Base-by-base conservation (phyloP, 345 rosid genomes). In the Arabis hirsuta region DNA sequence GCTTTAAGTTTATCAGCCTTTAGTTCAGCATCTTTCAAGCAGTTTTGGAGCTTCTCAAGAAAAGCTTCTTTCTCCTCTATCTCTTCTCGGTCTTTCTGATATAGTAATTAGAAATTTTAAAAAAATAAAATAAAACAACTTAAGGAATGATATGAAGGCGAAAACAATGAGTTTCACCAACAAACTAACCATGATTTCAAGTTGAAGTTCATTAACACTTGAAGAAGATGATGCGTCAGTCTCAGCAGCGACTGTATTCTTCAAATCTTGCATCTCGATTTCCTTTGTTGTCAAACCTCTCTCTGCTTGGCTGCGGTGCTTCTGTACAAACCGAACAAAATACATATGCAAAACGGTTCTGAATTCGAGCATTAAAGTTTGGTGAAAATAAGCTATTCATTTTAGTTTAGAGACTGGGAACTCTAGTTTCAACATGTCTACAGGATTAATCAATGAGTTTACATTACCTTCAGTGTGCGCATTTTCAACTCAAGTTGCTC, bases 131-230 rank as follows among this genome's bases (percentile, higher is more conserved):
- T n/a, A 22, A 50, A 55, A 9, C 6, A 42, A 16, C 9, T 27
- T 14, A 3, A 14, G 38, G 36, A 77, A 79, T 46, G 22, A 58
- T 20, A 62, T 3, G 9, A 19, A 12, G 32, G 31, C 29, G 19
- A 55, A 46, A 9, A 50, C 65, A 69, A 55, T 56, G 31, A 53
- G 34, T 16, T 24, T 61, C 14, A 45, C 65, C 69, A 54, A 41
- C 74, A 61, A 73, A 78, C 96, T 70, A 73, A 95, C 97, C 53
- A 85, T 82, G 75, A 91, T 87, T 81, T 95, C 99, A 83, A 81
- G 84, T 62, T 58, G 79, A 77, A 88, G 90, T 82, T 95, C 96
- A 67, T 88, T 87, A 74, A 88, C 88, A 73, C 80, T 81, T 75
- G 91, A 84, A 51, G 74, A 75, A 57, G 87, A 44, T 55, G 83